Evolutionary conservation across 495 filamentous ascomycete species (phyloP).

Genomic region (Xylaria nigripes): DNA sequence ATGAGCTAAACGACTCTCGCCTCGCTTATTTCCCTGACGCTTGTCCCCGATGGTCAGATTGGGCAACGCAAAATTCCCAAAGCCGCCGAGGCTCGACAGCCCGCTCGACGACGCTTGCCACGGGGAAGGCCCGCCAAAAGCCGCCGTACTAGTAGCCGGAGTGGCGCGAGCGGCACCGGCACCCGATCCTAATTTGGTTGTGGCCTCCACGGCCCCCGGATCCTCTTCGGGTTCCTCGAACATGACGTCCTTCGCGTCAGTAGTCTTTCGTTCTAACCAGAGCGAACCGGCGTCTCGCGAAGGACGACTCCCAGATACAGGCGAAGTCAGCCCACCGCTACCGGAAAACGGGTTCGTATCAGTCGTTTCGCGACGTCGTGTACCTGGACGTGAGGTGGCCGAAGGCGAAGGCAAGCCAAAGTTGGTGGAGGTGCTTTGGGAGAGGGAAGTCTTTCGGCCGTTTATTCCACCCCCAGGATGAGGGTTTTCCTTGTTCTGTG

Average conservation of each 20-base stretch:
- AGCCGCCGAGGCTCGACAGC: conserved; percentile 73
- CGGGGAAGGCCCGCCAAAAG: conserved; percentile 51
- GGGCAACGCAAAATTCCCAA: conserved; percentile 69
- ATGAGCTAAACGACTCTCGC: conserved; percentile 77
- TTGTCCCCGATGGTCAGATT: conserved; percentile 57
- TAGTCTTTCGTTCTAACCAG: conserved; percentile 67
- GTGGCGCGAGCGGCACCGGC: conserved; percentile 60
- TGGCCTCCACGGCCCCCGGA: conserved; percentile 7
- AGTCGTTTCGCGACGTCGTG: conserved; percentile 76
- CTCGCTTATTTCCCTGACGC: conserved; percentile 58
- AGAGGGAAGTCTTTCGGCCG: conserved; percentile 70
- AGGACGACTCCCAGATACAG: conserved; percentile 42
- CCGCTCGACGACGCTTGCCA: conserved; percentile 52
- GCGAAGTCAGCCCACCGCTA: conserved; percentile 34
- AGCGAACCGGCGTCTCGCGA: conserved; percentile 40
- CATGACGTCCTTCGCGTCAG: conserved; percentile 44
- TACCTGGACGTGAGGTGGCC: conserved; percentile 55
- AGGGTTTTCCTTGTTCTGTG: conserved; percentile 63
- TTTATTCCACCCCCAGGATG: conserved; percentile 44
- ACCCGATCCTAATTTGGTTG: conserved; percentile 36
- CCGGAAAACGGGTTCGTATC: conserved; percentile 63
- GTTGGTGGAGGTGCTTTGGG: conserved; percentile 40
- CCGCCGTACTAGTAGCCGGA: conserved; percentile 38
- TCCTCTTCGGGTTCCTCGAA: conserved; percentile 43
- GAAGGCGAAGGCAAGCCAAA: conserved; percentile 55